Evolutionary conservation across 805 yeast genomes (phyloP).

Genomic region (Starmerella stigmatis): DNA sequence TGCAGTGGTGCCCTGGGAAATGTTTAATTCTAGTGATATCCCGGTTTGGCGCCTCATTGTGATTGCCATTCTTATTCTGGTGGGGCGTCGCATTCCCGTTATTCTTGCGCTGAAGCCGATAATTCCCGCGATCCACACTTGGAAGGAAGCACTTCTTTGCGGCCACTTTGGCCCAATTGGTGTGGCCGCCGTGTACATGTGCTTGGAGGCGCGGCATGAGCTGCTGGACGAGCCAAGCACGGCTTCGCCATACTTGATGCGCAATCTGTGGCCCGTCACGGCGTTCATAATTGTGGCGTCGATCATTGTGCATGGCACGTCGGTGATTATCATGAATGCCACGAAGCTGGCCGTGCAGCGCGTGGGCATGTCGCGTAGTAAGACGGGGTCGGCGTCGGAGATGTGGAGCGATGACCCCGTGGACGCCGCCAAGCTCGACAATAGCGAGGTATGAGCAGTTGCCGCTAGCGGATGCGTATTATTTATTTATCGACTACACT

Average conservation of each 20-base stretch:
- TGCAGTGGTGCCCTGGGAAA: conserved; percentile 58
- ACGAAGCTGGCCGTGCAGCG: not conserved
- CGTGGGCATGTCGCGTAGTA: conserved; percentile 2
- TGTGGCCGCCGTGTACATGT: conserved; percentile 55
- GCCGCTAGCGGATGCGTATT: too few relatives aligned
- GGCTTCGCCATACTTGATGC: conserved; percentile 37
- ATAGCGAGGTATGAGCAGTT: too few relatives aligned
- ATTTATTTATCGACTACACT: too few relatives aligned
- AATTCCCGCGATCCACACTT: conserved; percentile 49
- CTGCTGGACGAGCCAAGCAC: conserved; percentile 27
- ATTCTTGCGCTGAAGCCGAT: conserved; percentile 41
- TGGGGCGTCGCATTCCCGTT: conserved; percentile 32
- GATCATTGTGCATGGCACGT: conserved; percentile 80
- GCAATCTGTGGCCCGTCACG: conserved; percentile 70
- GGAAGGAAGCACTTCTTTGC: conserved; percentile 60
- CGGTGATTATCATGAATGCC: conserved; percentile 53
- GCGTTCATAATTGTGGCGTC: conserved; percentile 72
- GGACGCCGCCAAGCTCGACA: not conserved
- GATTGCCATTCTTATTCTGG: conserved; percentile 28
- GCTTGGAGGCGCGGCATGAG: conserved; percentile 35
- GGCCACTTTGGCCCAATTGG: conserved; percentile 77
- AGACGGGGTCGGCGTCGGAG: not conserved
- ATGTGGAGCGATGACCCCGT: conserved; percentile 2
- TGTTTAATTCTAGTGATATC: conserved; percentile 36
- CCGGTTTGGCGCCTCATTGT: conserved; percentile 31